Percentiles rank a stretch among this genome's conserved stretches.
Evolutionary conservation across 495 filamentous ascomycete genomes (phyloP).

Genomic region (Aspergillus taichungensis): DNA sequence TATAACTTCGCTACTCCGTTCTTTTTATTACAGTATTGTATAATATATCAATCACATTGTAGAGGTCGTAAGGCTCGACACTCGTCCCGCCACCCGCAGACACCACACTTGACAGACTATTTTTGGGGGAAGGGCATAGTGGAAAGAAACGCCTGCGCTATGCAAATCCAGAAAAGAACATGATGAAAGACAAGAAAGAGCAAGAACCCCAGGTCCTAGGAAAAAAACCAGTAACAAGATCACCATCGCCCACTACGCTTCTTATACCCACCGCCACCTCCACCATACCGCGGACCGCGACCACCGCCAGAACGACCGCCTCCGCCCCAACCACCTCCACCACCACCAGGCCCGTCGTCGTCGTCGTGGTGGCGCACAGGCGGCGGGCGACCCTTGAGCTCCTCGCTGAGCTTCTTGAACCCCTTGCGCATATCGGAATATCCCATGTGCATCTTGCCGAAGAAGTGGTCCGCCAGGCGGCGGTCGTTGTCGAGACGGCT

Average conservation of each 20-base stretch:
- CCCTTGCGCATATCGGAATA: conserved; percentile 97
- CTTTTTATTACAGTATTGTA: too few relatives aligned
- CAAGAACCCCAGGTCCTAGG: neutral
- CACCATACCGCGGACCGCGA: conserved; percentile 27
- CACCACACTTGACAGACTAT: too few relatives aligned
- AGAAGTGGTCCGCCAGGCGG: conserved; percentile 92
- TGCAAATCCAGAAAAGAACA: conserved; percentile 25
- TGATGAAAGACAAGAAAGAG: conserved; percentile 12
- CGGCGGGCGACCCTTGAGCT: conserved; percentile 63
- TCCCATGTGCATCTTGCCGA: conserved; percentile 98
- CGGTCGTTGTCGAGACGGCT: conserved; percentile 88
- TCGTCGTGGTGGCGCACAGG: conserved; percentile 47
- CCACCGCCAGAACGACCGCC: conserved; percentile 38
- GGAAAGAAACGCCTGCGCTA: conserved; percentile 40
- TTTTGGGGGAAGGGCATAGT: conserved; percentile 1
- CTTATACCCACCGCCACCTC: conserved; percentile 35
- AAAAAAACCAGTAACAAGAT: conserved; percentile 2
- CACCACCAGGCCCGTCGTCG: conserved; percentile 44
- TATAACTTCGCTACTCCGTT: too few relatives aligned
- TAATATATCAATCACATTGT: too few relatives aligned
- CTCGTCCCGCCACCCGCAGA: too few relatives aligned
- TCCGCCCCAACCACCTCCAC: conserved; percentile 44
- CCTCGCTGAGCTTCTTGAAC: conserved; percentile 74
- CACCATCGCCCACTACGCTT: conserved; percentile 36
- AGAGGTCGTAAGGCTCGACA: too few relatives aligned